These are phyloP conservation scores for Neoboletus brunneissimus DNA, from an alignment of 768 basidiomycete species.

Conservation along the genomic window DNA sequence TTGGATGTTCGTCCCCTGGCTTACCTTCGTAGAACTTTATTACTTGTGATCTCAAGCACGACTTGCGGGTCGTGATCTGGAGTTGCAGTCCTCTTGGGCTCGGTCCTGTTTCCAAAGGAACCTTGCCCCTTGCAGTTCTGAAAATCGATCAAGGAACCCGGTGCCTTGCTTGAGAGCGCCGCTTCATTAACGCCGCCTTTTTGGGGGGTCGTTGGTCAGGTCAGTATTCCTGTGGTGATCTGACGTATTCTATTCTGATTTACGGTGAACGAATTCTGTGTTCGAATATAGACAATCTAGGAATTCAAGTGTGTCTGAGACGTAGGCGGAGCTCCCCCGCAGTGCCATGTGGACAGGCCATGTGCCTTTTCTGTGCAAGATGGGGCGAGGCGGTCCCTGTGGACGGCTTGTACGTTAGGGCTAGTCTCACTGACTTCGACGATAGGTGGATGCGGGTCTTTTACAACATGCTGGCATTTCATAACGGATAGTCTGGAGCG, in stretches of 20 bases:
- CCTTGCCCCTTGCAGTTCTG: conserved; percentile 13
- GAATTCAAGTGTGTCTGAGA: conserved; percentile 5
- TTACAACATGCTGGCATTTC: conserved; percentile 6
- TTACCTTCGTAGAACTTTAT: conserved; percentile 15
- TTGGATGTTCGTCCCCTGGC: conserved; percentile 16
- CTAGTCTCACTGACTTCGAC: conserved; percentile 20
- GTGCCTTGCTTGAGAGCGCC: conserved; percentile 25
- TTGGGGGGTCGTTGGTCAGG: conserved; percentile 7
- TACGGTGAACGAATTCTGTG: conserved; percentile 14
- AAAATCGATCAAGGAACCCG: conserved; percentile 29
- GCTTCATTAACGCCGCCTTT: conserved; percentile 12
- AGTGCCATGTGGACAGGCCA: conserved; percentile 18
- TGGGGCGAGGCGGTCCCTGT: conserved; percentile 2
- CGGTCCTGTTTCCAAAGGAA: conserved; percentile 27
- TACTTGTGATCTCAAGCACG: conserved; percentile 17
- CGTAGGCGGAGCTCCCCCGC: conserved; percentile 5
- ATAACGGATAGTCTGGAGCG: conserved; percentile 10
- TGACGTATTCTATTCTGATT: conserved; percentile 28
- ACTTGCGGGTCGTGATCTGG: conserved; percentile 25
- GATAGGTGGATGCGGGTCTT: conserved; percentile 12
- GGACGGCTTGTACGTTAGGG: neutral
- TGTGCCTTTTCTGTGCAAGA: conserved; percentile 15
- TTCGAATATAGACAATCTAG: conserved; percentile 20
- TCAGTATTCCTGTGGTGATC: conserved; percentile 29
- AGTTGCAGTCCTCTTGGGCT: conserved; percentile 14